A percentile compares a stretch with the other conserved stretches of the same genome.
Conservation (phyloP, 768 basidiomycete species). For the Galerina sulciceps region DNA sequence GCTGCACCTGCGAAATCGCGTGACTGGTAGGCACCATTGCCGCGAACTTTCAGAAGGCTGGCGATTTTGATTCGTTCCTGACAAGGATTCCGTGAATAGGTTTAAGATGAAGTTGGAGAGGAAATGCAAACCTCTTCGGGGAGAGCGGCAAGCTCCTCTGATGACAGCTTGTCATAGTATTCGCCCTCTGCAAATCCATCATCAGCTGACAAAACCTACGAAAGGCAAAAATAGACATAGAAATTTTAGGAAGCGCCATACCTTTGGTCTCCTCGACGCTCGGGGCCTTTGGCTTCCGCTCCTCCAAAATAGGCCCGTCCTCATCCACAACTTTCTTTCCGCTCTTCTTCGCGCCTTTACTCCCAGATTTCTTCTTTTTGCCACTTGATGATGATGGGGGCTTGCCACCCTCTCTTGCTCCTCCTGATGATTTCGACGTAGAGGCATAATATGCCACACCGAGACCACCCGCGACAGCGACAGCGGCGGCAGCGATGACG, state of each 20-base stretch:
- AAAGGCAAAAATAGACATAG: neutral
- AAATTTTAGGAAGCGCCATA: neutral
- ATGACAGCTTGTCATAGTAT: conserved; percentile 49
- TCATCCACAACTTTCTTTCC: conserved; percentile 39
- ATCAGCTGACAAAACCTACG: neutral
- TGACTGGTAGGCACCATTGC: conserved; percentile 71
- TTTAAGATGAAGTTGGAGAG: neutral
- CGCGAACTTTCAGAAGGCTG: conserved; percentile 67
- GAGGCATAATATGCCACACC: conserved; percentile 80
- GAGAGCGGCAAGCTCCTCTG: conserved; percentile 61
- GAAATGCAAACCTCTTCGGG: conserved; percentile 54
- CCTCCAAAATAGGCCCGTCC: conserved; percentile 82
- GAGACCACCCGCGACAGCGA: conserved; percentile 63
- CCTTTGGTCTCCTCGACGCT: conserved; percentile 6
- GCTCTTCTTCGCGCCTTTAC: conserved; percentile 44
- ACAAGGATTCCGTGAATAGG: neutral
- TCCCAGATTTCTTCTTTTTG: conserved; percentile 45
- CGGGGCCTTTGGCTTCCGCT: conserved; percentile 49
- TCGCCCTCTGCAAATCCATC: neutral
- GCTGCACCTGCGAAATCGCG: conserved; percentile 64
- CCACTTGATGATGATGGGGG: conserved; percentile 32
- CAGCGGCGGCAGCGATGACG: conserved; percentile 73
- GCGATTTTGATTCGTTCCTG: conserved; percentile 74
- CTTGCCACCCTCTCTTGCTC: conserved; percentile 48
- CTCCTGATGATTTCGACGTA: conserved; percentile 37